Evolutionary conservation across 1,284 basidiomycete species (phyloP), one percentile per base, ranked within the genome.

Genomic region (Amylostereum chailletii): DNA sequence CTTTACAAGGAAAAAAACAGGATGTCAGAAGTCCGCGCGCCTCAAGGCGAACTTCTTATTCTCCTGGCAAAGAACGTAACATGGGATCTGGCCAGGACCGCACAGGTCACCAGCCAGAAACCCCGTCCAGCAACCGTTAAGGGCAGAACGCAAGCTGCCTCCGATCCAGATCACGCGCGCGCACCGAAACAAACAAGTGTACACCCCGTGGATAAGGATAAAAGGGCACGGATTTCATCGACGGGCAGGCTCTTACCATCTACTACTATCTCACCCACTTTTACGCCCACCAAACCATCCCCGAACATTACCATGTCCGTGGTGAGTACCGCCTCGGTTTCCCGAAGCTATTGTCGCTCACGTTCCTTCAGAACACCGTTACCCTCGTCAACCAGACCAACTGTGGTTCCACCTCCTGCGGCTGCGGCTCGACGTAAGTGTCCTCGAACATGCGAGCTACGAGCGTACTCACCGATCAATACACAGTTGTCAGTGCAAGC

Each of bases 321-420:
- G 19, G 19, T 19, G 19, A 19, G 19, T 19, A 19, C 19, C 19
- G 19, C 19, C 19, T 19, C 19, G 19, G 19, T 19, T 19, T 19
- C 19, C 19, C 19, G 19, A 19, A 19, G 5, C 31, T n/a, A 42
- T 38, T 27, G 34, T 38, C 29, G 11, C 7, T 11, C 45, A 5
- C 7, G 19, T 31, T 11, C 11, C 5, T 7, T 33, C 19, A 51
- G 50, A 32, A 19, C 31, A 44, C 36, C 34, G 48, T 76, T 73
- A 68, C 60, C 59, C 65, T 62, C 58, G 62, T 69, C 49, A 71
- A 73, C 62, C 60, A 72, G 42, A 61, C 59, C 52, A 62, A 57
- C 61, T 83, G 80, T 61, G 76, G 78, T 59, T 67, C 60, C 53
- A 57, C 39, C 57, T 57, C 55, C 50, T 83, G 80, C 71, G 69